Evolutionary conservation across 495 filamentous ascomycete species (phyloP).

Genomic region (Glonium stellatum): DNA sequence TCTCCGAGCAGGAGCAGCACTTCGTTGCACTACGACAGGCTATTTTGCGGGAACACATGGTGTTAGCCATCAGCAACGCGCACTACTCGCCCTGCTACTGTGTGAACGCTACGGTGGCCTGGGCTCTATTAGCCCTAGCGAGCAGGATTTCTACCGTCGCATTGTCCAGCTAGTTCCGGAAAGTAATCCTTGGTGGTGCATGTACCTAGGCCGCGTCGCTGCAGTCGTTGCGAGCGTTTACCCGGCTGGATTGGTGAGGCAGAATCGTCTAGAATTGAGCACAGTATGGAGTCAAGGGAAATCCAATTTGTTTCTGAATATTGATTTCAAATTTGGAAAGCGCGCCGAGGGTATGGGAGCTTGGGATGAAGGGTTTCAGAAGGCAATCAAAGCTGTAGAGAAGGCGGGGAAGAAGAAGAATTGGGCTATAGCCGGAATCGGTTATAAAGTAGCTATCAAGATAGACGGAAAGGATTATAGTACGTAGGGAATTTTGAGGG

Average conservation of each 20-base stretch:
- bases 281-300: not conserved
- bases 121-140: conserved; percentile 47
- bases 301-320: not conserved
- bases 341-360: not conserved
- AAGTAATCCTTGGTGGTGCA: conserved; percentile 53
- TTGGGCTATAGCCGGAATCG: not conserved
- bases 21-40: conserved; percentile 66
- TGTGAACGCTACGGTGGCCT: conserved; percentile 69
- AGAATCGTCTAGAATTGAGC: not conserved
- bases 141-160: conserved; percentile 42
- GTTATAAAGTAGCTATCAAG: conserved; percentile 2
- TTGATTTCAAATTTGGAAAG: not conserved
- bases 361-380: conserved; percentile 5
- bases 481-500: not conserved
- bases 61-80: conserved; percentile 62
- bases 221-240: conserved; percentile 41
- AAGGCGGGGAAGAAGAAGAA: conserved; percentile 11
- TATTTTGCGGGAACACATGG: conserved; percentile 61
- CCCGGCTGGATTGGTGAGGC: conserved; percentile 43
- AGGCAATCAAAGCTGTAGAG: conserved; percentile 3
- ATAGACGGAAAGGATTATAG: not conserved
- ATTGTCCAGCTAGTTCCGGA: conserved; percentile 43
- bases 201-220: conserved; percentile 53
- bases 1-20: conserved; percentile 54
- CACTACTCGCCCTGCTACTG: conserved; percentile 63